Percentiles rank a stretch among this genome's conserved stretches.
phyloP scores from a whole-genome alignment of 2,329 filamentous ascomycete species.

The Verticillium albo-atrum region DNA sequence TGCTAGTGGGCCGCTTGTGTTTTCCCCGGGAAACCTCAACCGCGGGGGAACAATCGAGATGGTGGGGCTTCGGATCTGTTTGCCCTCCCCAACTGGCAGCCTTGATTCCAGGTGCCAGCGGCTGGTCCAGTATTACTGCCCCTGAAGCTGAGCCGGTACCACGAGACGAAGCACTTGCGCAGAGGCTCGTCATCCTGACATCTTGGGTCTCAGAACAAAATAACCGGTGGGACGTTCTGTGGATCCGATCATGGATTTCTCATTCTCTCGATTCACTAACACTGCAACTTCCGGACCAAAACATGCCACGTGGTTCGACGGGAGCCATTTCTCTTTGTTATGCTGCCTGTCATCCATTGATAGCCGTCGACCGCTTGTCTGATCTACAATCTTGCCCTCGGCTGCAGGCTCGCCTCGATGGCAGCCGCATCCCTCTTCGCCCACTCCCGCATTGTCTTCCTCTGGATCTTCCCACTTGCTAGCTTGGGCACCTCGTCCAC shows the following conservation, averaged over 20 bases:
- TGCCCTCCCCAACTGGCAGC: not conserved
- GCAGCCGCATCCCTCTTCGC: slow-evolving; percentile 44
- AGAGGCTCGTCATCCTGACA: too few relatives aligned
- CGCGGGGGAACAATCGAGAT: not conserved
- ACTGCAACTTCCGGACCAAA: too few relatives aligned
- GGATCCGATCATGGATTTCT: too few relatives aligned
- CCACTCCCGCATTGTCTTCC: slow-evolving; percentile 53
- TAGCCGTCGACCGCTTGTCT: too few relatives aligned
- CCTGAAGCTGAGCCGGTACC: not conserved
- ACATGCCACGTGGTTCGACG: too few relatives aligned
- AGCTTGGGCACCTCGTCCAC: slow-evolving; percentile 54
- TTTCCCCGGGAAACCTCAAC: slow-evolving; percentile 2
- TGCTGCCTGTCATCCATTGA: too few relatives aligned
- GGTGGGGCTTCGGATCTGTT: not conserved
- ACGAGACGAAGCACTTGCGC: too few relatives aligned
- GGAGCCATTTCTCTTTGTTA: too few relatives aligned
- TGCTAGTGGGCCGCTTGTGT: not conserved
- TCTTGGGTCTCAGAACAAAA: too few relatives aligned
- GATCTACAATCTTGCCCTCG: slow-evolving; percentile 6
- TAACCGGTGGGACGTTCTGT: too few relatives aligned
- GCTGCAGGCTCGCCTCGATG: slow-evolving; percentile 13
- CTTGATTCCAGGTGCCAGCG: not conserved
- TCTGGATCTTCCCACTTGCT: slow-evolving; percentile 53
- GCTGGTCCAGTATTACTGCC: not conserved
- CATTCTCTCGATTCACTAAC: too few relatives aligned